Conservation (phyloP, 1,284 basidiomycete species). For the Ceratobasidium sp. region DNA sequence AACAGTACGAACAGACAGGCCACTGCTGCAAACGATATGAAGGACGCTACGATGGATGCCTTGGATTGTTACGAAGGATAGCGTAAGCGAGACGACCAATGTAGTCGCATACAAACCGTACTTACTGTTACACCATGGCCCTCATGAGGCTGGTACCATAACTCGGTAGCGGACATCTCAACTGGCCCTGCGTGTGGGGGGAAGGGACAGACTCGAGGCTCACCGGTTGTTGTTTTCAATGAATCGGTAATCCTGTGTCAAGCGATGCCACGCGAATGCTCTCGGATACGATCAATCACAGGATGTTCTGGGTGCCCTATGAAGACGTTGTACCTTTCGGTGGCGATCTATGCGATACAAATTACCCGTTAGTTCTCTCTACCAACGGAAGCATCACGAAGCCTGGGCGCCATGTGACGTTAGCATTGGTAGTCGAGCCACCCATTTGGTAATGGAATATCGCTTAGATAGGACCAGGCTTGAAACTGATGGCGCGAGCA, state of each 20-base stretch:
- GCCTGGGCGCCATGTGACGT: background rate
- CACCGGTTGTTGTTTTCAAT: conserved; percentile 10
- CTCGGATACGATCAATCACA: conserved; percentile 28
- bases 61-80: background rate
- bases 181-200: conserved; percentile 1
- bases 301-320: background rate
- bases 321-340: background rate
- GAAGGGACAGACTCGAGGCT: conserved; percentile 13
- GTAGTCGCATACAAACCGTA: background rate
- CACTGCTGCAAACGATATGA: conserved; percentile 26
- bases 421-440: background rate
- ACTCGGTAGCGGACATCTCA: conserved; percentile 10
- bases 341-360: background rate
- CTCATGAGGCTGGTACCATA: conserved; percentile 34
- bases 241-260: conserved; percentile 1
- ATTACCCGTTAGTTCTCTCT: background rate
- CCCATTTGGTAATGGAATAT: background rate
- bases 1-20: conserved; percentile 2
- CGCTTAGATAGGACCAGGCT: conserved; percentile 11
- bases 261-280: conserved; percentile 5
- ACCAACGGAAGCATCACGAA: background rate
- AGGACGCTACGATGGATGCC: conserved; percentile 29
- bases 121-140: conserved; percentile 31
- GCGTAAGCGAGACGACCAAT: background rate
- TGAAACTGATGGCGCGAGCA: conserved; percentile 9